These are phyloP conservation scores for Populus hybrid DNA, from an alignment of 441 rosid species.

Conservation along the genomic window DNA sequence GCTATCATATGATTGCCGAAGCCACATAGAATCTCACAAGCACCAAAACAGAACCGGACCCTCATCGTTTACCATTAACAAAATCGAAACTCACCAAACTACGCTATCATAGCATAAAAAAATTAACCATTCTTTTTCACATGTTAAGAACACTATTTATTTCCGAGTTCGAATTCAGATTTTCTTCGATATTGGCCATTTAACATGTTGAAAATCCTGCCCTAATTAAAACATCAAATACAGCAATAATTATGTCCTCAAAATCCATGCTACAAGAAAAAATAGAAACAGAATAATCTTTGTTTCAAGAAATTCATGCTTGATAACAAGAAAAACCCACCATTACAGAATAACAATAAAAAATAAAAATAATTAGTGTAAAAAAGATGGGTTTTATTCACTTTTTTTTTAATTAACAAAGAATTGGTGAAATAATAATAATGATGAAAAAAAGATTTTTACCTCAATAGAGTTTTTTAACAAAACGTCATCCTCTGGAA, in stretches of 20 bases:
- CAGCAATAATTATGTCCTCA: neutral
- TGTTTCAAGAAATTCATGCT: neutral
- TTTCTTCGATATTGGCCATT: neutral
- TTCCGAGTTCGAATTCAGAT: neutral
- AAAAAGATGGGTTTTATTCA: neutral
- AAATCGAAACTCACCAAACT: neutral
- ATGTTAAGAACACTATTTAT: neutral
- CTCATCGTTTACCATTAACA: neutral
- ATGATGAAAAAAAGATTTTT: neutral
- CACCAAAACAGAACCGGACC: neutral
- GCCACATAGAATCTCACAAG: neutral
- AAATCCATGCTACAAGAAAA: neutral
- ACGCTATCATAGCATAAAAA: neutral
- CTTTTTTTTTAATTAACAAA: neutral
- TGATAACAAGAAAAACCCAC: neutral
- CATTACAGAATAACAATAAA: neutral
- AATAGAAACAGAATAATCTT: neutral
- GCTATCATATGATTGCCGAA: neutral
- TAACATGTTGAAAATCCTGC: neutral
- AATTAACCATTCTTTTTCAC: neutral
- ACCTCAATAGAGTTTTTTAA: slow-evolving; percentile 87
- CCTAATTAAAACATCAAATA: neutral
- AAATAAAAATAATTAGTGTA: no score
- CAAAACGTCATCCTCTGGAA: slow-evolving; percentile 67
- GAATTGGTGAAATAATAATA: neutral